Percentiles rank a stretch among this genome's conserved stretches.
Conservation (phyloP, 331 rosid genomes). For the Phaseolus coccineus region DNA sequence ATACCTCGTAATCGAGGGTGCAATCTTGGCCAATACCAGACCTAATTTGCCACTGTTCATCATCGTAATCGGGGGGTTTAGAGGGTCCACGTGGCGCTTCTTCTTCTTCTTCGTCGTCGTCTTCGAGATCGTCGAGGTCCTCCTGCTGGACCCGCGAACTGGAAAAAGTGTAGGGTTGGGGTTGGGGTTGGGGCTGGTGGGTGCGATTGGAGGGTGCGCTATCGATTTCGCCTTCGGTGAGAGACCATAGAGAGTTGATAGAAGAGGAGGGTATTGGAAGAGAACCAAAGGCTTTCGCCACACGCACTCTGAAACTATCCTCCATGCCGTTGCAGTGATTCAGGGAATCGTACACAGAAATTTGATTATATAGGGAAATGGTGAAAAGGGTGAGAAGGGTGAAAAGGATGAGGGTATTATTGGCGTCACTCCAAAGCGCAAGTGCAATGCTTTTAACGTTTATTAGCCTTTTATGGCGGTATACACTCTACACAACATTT, state of each 20-base stretch:
- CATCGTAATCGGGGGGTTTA: constrained; percentile 73
- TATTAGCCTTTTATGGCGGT: too few relatives aligned
- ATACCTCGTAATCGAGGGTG: constrained; percentile 89
- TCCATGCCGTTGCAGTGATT: constrained; percentile 37
- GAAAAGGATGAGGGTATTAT: neutral
- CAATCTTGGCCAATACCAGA: constrained; percentile 82
- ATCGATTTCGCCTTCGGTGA: constrained; percentile 75
- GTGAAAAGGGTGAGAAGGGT: neutral
- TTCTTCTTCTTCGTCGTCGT: constrained; percentile 50
- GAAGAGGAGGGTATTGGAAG: constrained; percentile 47
- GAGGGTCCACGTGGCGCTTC: constrained; percentile 38
- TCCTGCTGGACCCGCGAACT: constrained; percentile 46
- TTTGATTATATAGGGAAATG: neutral
- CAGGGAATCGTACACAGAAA: too few relatives aligned
- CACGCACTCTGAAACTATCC: constrained; percentile 52
- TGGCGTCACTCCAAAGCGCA: neutral
- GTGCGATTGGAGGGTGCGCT: constrained; percentile 48
- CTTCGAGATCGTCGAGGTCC: constrained; percentile 64
- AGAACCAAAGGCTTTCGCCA: constrained; percentile 48
- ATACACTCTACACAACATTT: too few relatives aligned
- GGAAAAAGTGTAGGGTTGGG: constrained; percentile 36
- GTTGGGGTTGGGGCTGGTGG: constrained; percentile 40
- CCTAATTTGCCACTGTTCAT: constrained; percentile 85
- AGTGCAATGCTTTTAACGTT: neutral
- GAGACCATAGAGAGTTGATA: constrained; percentile 63